Evolutionary conservation across 352 stramenopile species (phyloP), one percentile per base, ranked within the genome.

Genomic region (Phytophthora cajani): DNA sequence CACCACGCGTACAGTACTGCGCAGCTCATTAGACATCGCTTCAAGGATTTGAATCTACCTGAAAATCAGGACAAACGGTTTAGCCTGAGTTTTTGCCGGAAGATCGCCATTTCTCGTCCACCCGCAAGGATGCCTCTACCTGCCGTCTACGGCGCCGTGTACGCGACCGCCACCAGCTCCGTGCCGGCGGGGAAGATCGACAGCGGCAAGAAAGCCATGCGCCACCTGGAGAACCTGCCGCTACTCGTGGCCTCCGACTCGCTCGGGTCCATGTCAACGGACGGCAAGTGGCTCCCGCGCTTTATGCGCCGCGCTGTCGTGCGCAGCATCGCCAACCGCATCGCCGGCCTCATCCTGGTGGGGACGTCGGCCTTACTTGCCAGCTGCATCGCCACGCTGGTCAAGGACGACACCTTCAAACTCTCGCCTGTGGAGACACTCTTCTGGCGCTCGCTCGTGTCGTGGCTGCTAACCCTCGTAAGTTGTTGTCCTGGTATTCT

Each of bases 371-470:
- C 84, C 14, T 74, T 92, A 58, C 74, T 84, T 47, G 81, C 81
- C 62, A 92, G 84, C 46, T 75, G 87, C 58, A 81, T 91, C 58
- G 79, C 82, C 23, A 79, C 74, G 14, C 71, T 90, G n/a, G 74
- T 87, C 71, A 89, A 91, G 64, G 82, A 80, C 38, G 75, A 73
- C 40, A 69, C 74, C 10, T 72, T 79, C 40, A 78, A 77, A 17
- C 73, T 93, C 63, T 71, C 82, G 38, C 75, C 78, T 14, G 83
- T 89, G 63, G 84, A 93, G 63, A 83, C 71, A 19, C 70, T 92
- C 53, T 93, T 91, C 62, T 93, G 84, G 84, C 82, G 81, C 14
- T 86, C 79, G 5, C 62, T 85, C 40, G 75, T 88, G 12, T 80
- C 80, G 12, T 89, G 69, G 78, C 4, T 89, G 11, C 58, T 90